Evolutionary conservation across 1,139 yeast genomes (phyloP).

Genomic region (Magnusiomyces suaveolens): DNA sequence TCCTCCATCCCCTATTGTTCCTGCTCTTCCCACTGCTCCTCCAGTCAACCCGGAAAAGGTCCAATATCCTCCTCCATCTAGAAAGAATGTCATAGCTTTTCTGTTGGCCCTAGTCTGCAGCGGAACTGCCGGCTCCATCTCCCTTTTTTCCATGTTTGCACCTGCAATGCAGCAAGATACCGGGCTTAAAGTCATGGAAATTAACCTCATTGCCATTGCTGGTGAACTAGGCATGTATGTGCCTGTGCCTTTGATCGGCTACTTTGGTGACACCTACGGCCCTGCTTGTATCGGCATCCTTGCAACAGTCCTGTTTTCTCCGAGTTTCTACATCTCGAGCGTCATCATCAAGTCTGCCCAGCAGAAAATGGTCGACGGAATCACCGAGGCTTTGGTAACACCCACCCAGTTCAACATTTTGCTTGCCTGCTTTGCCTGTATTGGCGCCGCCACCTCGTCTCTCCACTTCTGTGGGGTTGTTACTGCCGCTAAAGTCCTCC

Average conservation of each 20-base stretch:
- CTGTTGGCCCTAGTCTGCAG: conserved; percentile 34
- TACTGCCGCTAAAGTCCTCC: conserved; percentile 77
- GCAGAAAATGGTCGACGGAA: background rate
- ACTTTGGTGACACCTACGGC: conserved; percentile 75
- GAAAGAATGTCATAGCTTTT: conserved; percentile 12
- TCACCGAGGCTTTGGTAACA: background rate
- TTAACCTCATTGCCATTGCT: conserved; percentile 67
- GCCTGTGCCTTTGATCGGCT: conserved; percentile 74
- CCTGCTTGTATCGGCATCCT: conserved; percentile 62
- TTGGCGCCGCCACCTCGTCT: conserved; percentile 77
- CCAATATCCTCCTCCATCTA: background rate
- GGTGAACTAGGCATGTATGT: conserved; percentile 78
- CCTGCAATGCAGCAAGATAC: conserved; percentile 52
- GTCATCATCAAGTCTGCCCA: conserved; percentile 13
- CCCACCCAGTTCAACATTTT: conserved; percentile 1
- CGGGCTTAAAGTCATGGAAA: conserved; percentile 57
- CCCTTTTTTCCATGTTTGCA: conserved; percentile 74
- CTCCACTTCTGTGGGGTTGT: conserved; percentile 67
- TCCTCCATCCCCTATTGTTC: background rate
- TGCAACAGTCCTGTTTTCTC: conserved; percentile 56
- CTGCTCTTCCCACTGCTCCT: conserved; percentile 1
- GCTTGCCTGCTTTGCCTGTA: conserved; percentile 38
- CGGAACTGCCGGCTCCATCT: conserved; percentile 69
- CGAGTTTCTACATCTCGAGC: conserved; percentile 56
- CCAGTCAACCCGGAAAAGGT: background rate